These are phyloP conservation scores for Beta corolliflora DNA, from an alignment of 179 eudicot genomes.

Conservation along the genomic window DNA sequence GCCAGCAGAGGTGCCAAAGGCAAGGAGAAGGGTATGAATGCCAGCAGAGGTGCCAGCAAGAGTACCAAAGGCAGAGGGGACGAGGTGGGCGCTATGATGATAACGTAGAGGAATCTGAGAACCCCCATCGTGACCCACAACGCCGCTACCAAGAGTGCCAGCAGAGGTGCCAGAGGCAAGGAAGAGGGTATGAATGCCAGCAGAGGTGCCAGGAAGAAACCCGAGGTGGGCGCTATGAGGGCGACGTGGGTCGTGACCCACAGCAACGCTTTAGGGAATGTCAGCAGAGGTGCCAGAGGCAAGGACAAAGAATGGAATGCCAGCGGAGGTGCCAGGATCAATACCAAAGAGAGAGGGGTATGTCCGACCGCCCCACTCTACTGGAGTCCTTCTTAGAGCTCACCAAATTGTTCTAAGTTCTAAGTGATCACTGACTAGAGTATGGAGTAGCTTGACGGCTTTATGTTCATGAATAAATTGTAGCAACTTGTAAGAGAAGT, in stretches of 20 bases:
- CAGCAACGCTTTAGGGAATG: neutral
- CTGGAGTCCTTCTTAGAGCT: slow-evolving; percentile 18
- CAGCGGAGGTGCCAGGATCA: slow-evolving; percentile 7
- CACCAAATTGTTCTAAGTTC: slow-evolving; percentile 15
- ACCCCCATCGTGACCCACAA: neutral
- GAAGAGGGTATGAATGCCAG: slow-evolving; percentile 3
- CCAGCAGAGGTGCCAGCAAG: slow-evolving; percentile 12
- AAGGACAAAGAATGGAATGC: slow-evolving; percentile 2
- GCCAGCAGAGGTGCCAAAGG: neutral
- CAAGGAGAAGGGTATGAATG: neutral
- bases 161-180: slow-evolving; percentile 2
- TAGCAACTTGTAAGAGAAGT: neutral
- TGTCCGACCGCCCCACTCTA: neutral
- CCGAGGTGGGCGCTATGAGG: neutral
- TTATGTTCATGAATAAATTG: slow-evolving; percentile 3
- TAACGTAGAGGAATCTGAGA: slow-evolving; percentile 8
- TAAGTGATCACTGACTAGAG: neutral
- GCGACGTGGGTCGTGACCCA: neutral
- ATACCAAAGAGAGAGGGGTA: neutral
- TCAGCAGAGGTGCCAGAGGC: slow-evolving; percentile 4
- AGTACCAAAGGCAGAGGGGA: neutral
- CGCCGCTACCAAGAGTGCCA: neutral
- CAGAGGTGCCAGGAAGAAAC: slow-evolving; percentile 3
- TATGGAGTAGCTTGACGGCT: neutral
- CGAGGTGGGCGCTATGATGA: neutral